Percentiles rank a stretch among this genome's conserved stretches.
phyloP scores from a whole-genome alignment of 2,329 filamentous ascomycete genomes.

The Colletotrichum camelliae region DNA sequence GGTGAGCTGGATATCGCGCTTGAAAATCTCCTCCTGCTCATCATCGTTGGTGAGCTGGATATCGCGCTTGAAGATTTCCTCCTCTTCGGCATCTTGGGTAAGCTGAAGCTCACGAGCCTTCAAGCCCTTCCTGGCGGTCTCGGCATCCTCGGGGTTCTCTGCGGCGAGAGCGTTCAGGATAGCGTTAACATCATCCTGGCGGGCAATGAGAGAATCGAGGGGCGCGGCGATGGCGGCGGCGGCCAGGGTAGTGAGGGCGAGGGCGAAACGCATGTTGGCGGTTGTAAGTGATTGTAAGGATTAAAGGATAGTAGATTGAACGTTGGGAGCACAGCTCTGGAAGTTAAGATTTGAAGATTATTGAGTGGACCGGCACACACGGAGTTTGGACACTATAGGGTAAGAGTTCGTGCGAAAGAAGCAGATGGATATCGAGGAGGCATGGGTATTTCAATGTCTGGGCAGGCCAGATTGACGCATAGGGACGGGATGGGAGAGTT shows the following conservation, averaged over 20 bases:
- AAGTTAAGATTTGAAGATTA: neutral
- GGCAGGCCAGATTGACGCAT: neutral
- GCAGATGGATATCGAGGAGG: neutral
- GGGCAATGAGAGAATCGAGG: neutral
- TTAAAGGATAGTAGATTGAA: neutral
- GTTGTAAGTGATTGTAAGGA: neutral
- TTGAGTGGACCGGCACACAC: neutral
- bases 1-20: neutral
- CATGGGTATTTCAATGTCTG: neutral
- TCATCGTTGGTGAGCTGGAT: neutral
- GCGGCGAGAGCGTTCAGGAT: neutral
- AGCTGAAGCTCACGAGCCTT: neutral
- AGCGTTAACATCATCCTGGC: neutral
- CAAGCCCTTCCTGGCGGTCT: neutral
- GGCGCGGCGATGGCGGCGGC: conserved; percentile 12
- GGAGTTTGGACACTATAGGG: neutral
- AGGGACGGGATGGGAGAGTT: neutral
- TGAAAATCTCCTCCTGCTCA: neutral
- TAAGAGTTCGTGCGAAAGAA: neutral
- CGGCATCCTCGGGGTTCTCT: conserved; percentile 5
- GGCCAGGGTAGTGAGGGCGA: conserved; percentile 11
- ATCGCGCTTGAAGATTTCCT: neutral
- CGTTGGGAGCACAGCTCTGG: conserved; percentile 2
- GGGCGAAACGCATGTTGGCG: conserved; percentile 12
- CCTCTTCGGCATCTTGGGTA: neutral